A percentile compares a stretch with the other conserved stretches of the same genome.
Evolutionary conservation across 768 basidiomycete species (phyloP).

Genomic region (Kwoniella heveanensis): DNA sequence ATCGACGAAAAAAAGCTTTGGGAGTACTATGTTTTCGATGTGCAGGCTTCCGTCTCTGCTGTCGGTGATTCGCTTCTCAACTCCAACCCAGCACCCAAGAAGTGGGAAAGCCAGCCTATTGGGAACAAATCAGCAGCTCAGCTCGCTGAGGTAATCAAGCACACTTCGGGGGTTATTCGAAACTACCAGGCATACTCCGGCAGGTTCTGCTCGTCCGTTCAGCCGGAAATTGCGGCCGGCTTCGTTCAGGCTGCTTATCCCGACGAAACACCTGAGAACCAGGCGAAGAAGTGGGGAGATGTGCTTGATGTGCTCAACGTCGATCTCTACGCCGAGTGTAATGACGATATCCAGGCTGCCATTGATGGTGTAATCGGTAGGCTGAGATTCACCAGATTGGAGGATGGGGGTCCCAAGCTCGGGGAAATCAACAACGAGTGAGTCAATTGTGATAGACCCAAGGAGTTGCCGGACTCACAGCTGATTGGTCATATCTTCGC

Average conservation of each 20-base stretch:
- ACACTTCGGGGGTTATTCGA: slow-evolving; percentile 60
- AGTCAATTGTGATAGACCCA: too few species aligned
- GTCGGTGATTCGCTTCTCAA: slow-evolving; percentile 59
- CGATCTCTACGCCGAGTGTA: slow-evolving; percentile 81
- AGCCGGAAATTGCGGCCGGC: slow-evolving; percentile 69
- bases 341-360: slow-evolving; percentile 75
- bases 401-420: slow-evolving; percentile 76
- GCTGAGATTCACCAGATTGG: slow-evolving; percentile 77
- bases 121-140: slow-evolving; percentile 65
- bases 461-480: too few species aligned
- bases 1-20: slow-evolving; percentile 74
- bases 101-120: slow-evolving; percentile 69
- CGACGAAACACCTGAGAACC: slow-evolving; percentile 60
- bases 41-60: slow-evolving; percentile 64
- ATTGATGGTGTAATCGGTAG: slow-evolving; percentile 74
- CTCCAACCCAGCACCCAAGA: slow-evolving; percentile 28
- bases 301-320: slow-evolving; percentile 87
- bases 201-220: slow-evolving; percentile 69
- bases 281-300: slow-evolving; percentile 72
- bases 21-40: slow-evolving; percentile 92
- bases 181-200: slow-evolving; percentile 63
- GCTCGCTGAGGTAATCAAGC: slow-evolving; percentile 67
- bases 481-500: too few species aligned
- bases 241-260: slow-evolving; percentile 69
- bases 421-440: slow-evolving; percentile 77